Base-by-base conservation (phyloP, 306 rosid species). In the Quercus ilex region DNA sequence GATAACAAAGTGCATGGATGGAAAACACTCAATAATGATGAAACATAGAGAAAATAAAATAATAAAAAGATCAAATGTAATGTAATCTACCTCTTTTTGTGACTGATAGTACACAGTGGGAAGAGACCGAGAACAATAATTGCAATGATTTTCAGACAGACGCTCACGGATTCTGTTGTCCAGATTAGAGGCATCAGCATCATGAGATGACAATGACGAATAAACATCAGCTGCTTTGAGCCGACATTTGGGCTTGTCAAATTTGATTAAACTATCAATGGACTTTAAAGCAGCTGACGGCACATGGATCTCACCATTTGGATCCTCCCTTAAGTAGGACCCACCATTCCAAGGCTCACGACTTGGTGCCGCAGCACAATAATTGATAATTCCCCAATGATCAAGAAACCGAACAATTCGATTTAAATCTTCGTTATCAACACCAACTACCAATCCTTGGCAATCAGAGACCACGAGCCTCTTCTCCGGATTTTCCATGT, bases 301-400 rank as follows among this genome's bases (percentile, higher is more conserved):
- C 79, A 96, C 97, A 41, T 82, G 91, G 74, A 96, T 83, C 81
- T 96, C 99, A 77, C 98, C 97, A 68, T 93, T 82, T 10, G 80
- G 31, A 74, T 93, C 98, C 86, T 96, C 99, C 90, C 82, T 89
- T 51, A 93, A 87, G 85, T 85, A 90, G 74, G 87, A 88, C 58
- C 75, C 78, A 6, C 84, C 78, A 80, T 78, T 86, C 81, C 84
- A 80, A 75, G 87, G 79, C 84, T 93, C 92, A 1, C 62, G 87
- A 77, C 89, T 80, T 26, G 92, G 88, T 71, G 58, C 78, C 7
- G 19, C 80, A n/a, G 95, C 90, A 86, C 96, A 96, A 69, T 91
- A 96, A 83, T 96, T 96, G 74, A 96, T 87, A 78, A 96, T 91
- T 62, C 99, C 99, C 99, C 99, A 96, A 62, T 96, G 94, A 88